Percentiles rank a stretch among this genome's conserved stretches.
These are phyloP conservation scores for Golovinomyces cichoracearum DNA, from an alignment of 2,329 filamentous ascomycete species.

Conservation along the genomic window DNA sequence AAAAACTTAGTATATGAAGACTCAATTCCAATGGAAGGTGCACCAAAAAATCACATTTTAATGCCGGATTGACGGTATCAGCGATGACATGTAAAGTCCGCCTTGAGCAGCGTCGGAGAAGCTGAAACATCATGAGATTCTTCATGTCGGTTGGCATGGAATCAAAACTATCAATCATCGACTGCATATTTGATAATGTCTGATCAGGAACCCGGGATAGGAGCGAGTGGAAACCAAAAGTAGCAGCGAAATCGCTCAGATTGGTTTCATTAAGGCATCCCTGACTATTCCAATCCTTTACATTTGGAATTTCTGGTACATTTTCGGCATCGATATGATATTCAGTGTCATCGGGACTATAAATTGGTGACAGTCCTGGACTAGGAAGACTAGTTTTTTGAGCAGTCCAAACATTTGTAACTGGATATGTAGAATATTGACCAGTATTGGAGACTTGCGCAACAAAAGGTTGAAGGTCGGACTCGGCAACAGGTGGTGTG, in stretches of 20 bases:
- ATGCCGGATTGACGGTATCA: constrained; percentile 68
- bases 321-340: constrained; percentile 19
- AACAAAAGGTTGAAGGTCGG: constrained; percentile 36
- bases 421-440: constrained; percentile 23
- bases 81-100: constrained; percentile 75
- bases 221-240: background rate
- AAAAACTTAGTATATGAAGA: constrained; percentile 63
- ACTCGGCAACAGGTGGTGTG: constrained; percentile 50
- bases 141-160: constrained; percentile 78
- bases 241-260: background rate
- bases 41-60: constrained; percentile 81
- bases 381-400: constrained; percentile 87
- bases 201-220: constrained; percentile 6
- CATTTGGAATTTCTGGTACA: constrained; percentile 15
- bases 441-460: constrained; percentile 25
- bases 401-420: constrained; percentile 41
- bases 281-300: constrained; percentile 12
- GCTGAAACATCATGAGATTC: constrained; percentile 87
- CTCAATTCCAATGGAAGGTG: constrained; percentile 67
- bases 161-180: constrained; percentile 73
- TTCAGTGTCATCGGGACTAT: constrained; percentile 32
- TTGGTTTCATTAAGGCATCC: constrained; percentile 8
- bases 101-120: constrained; percentile 65
- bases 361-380: constrained; percentile 74
- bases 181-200: constrained; percentile 26